phyloP scores from a whole-genome alignment of 257 asterid species.

The Primulina eburnea region DNA sequence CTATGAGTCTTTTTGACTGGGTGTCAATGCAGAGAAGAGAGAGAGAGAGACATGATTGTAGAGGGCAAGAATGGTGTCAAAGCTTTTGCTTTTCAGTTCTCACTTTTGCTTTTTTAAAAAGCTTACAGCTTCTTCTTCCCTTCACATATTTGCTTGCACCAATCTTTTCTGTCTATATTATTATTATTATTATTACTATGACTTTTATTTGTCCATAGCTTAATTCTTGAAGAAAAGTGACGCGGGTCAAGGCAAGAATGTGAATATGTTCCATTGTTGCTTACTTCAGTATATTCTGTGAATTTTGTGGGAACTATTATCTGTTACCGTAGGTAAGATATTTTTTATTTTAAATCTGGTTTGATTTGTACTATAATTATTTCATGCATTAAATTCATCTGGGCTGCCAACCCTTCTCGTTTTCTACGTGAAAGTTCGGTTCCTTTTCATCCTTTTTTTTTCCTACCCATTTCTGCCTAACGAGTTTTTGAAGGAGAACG shows the following conservation, averaged over 20 bases:
- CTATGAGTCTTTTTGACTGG: background rate
- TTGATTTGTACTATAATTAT: no score
- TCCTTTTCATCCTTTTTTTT: no score
- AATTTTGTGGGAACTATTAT: background rate
- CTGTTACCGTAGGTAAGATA: background rate
- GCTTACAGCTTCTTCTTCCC: background rate
- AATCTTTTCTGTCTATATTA: no score
- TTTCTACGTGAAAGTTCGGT: background rate
- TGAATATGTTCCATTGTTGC: background rate
- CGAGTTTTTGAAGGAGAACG: background rate
- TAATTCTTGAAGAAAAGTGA: background rate
- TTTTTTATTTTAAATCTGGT: background rate
- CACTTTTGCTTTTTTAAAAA: background rate
- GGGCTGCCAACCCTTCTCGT: background rate
- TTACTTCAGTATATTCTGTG: background rate
- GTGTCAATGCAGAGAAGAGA: no score
- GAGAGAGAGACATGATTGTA: background rate
- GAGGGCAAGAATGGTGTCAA: background rate
- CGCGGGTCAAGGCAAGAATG: background rate
- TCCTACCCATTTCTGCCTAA: background rate
- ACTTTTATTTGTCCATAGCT: background rate
- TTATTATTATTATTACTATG: no score
- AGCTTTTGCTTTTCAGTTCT: background rate
- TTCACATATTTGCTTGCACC: background rate
- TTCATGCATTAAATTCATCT: background rate